phyloP scores from a whole-genome alignment of 2,329 filamentous ascomycete species.

The Exophiala aquamarina region DNA sequence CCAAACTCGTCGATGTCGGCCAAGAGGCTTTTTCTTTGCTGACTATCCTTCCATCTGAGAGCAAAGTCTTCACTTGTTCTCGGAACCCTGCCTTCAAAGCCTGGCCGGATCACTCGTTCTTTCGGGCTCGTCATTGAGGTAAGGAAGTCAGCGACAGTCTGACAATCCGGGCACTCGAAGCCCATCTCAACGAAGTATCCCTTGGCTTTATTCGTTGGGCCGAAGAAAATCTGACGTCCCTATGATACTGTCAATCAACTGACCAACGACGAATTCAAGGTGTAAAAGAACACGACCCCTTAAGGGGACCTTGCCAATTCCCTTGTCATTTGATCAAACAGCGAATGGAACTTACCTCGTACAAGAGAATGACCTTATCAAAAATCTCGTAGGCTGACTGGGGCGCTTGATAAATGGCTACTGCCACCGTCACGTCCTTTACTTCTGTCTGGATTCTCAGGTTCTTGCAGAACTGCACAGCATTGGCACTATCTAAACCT shows the following conservation, averaged over 20 bases:
- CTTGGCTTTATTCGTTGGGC: slow-evolving; percentile 62
- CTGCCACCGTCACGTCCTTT: slow-evolving; percentile 48
- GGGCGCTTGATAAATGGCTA: slow-evolving; percentile 59
- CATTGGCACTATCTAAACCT: slow-evolving; percentile 57
- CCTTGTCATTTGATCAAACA: too few species aligned
- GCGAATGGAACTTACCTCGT: too few species aligned
- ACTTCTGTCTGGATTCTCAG: slow-evolving; percentile 52
- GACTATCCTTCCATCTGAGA: slow-evolving; percentile 50
- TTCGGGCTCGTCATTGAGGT: slow-evolving; percentile 65
- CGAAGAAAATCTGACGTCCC: too few species aligned
- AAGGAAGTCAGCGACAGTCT: slow-evolving; percentile 74
- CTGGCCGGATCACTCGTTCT: slow-evolving; percentile 56
- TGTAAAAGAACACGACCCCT: too few species aligned
- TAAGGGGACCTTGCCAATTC: too few species aligned
- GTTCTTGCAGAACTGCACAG: slow-evolving; percentile 58
- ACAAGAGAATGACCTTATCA: slow-evolving; percentile 69
- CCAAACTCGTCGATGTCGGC: too few species aligned
- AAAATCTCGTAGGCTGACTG: slow-evolving; percentile 60
- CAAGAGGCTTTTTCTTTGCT: slow-evolving; percentile 43
- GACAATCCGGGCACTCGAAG: slow-evolving; percentile 68
- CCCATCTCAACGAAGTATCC: slow-evolving; percentile 70
- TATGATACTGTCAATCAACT: too few species aligned
- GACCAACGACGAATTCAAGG: too few species aligned
- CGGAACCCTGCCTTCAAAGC: slow-evolving; percentile 59
- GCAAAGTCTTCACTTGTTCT: slow-evolving; percentile 57